Base-by-base conservation (phyloP, 306 rosid species). In the Canavalia ensiformis region DNA sequence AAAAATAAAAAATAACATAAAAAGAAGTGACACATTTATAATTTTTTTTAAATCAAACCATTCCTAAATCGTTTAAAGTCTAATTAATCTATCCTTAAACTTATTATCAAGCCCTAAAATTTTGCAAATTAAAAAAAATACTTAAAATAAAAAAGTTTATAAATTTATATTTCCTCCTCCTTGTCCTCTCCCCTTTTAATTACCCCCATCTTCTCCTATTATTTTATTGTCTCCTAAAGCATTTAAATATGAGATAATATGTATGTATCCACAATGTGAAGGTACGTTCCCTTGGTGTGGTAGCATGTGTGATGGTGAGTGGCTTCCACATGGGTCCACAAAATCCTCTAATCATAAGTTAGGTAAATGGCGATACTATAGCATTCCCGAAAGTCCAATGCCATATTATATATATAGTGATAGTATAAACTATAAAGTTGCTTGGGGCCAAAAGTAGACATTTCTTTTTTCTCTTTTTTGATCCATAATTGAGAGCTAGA, bases 301-400 rank as follows among this genome's bases (percentile, higher is more conserved):
- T 55, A 49, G 80, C 85, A 71, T 75, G 74, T 75, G 82, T 65
- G 76, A 75, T 54, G 46, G 77, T 12, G 54, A 66, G 79, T 80
- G 85, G 81, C 74, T 72, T 72, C 76, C 85, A 83, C 81, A 72
- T 72, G 85, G 87, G 87, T 58, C 87, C 89, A 83, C 85, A 72
- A 58, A 84, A 83, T 83, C 83, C 30, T 72, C 78, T 67, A 72
- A 83, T 86, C 81, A 83, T 72, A 68, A 65, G 89, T 45, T 65
- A 0, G 35, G 75, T 65, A 62, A 62, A 65, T 72, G 84, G 51
- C 18, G 72, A 80, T 63, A 39, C 59, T 55, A 68, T 70, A 45
- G 10, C 77, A 47, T 67, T 73, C 77, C 4, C 31, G 0, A 28
- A 65, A 67, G 67, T 79, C 81, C 28, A 78, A 84, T 57, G 73